Base-by-base conservation (phyloP, 805 yeast genomes). In the Komagataella populi region DNA sequence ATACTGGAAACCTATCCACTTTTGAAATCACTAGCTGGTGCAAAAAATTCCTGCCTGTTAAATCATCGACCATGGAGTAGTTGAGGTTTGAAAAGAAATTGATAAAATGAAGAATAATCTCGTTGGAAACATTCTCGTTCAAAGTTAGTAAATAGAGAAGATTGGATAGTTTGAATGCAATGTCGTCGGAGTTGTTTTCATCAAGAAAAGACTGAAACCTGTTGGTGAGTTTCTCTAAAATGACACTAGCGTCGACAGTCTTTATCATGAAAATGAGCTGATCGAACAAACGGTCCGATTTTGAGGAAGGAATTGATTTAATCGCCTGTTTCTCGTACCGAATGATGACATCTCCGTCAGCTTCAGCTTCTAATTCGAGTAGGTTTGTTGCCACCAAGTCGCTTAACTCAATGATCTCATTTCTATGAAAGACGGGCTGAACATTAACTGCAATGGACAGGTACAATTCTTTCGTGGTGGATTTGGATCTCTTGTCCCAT, bases 401-500 rank as follows among this genome's bases (percentile, higher is more conserved):
- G 62, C 89, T 84, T 58, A 93, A 72, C 56, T 81, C 82, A 47
- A 93, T 84, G 50, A 91, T 84, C 59, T 87, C 91, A 55, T 85
- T 84, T 55, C 95, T 79, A 61, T 93, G 95, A 69, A 93, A 93
- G 10, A 91, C 95, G 0, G 99, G 98, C 66, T 93, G 99, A 5
- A 93, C 96, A 55, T 87, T 88, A 12, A 93, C 96, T 0, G 96
- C 96, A 0, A 96, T 84, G 30, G 88, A 81, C 49, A 93, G 73
- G 63, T 90, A 93, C 50, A 93, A 73, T 63, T 93, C 99, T 62
- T 90, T 89, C 6, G 96, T 89, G 58, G 87, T 95, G 2, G 96
- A 87, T 61, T 91, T 89, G 20, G 96, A 88, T 55, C 97, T 74
- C 67, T 93, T 93, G 68, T 93, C 99, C 99, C 99, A 93, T 69